phyloP scores from a whole-genome alignment of 1,139 yeast genomes.

The Taiozyma onychis region DNA sequence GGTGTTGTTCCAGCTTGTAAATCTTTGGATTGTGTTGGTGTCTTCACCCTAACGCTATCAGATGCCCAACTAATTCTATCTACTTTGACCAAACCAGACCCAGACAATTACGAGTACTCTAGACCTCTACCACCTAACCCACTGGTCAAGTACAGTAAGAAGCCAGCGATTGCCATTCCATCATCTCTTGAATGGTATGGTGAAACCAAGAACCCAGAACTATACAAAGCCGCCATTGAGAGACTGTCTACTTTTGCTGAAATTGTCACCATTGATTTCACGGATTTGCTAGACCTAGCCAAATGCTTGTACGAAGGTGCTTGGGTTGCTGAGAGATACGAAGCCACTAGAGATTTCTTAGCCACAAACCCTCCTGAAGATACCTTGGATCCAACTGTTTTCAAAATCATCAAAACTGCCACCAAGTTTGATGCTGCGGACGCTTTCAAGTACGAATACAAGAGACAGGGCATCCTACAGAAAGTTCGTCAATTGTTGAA shows the following conservation, averaged over 20 bases:
- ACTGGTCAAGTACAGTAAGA: conserved; percentile 45
- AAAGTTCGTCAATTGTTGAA: conserved; percentile 50
- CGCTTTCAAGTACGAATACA: conserved; percentile 77
- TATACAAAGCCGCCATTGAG: conserved; percentile 58
- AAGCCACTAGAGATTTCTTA: conserved; percentile 73
- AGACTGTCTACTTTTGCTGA: conserved; percentile 54
- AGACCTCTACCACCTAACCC: conserved; percentile 69
- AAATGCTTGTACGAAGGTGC: conserved; percentile 91
- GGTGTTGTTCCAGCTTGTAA: conserved; percentile 99
- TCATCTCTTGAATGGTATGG: conserved; percentile 69
- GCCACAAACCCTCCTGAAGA: conserved; percentile 67
- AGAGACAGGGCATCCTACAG: conserved; percentile 70
- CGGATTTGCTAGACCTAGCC: conserved; percentile 77
- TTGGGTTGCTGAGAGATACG: conserved; percentile 96
- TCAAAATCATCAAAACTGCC: conserved; percentile 70
- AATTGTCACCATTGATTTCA: conserved; percentile 59
- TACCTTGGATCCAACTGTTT: conserved; percentile 80
- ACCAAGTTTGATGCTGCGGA: conserved; percentile 75
- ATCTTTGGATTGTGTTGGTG: conserved; percentile 87
- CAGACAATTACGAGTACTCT: conserved; percentile 73
- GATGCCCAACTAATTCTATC: conserved; percentile 80
- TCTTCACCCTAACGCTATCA: conserved; percentile 66
- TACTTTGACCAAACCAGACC: conserved; percentile 67
- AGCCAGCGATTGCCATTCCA: conserved; percentile 76
- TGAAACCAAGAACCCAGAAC: conserved; percentile 67